Evolutionary conservation across 306 rosid genomes (phyloP).

Genomic region (Castanea mollissima): DNA sequence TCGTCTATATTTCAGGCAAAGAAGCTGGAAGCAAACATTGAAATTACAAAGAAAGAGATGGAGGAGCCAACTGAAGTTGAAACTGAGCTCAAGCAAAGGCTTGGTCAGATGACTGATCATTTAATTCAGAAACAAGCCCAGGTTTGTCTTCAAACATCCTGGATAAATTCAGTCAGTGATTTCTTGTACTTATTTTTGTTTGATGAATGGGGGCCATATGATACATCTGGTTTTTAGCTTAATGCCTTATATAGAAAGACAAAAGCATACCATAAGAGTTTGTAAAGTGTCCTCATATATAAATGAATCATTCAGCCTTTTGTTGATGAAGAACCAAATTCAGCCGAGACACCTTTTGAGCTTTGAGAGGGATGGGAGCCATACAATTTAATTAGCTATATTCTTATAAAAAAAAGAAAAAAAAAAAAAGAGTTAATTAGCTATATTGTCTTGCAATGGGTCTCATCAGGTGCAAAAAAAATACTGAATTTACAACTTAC

Average conservation of each 20-base stretch:
- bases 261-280: neutral
- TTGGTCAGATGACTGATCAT: constrained; percentile 93
- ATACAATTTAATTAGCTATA: neutral
- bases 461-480: no score
- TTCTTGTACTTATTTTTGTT: neutral
- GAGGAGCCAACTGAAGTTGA: constrained; percentile 94
- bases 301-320: no score
- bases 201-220: neutral
- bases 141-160: constrained; percentile 44
- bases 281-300: neutral
- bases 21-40: constrained; percentile 73
- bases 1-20: constrained; percentile 52
- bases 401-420: neutral
- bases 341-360: neutral
- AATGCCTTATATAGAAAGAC: neutral
- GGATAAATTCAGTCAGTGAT: neutral
- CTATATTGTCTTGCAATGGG: no score
- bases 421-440: neutral
- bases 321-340: no score
- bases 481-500: neutral
- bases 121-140: constrained; percentile 93
- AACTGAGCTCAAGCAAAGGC: constrained; percentile 84
- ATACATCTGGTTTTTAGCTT: neutral
- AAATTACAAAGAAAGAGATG: constrained; percentile 74
- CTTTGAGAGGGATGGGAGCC: neutral